phyloP scores from a whole-genome alignment of 805 yeast species.

The Lipomyces orientalis region DNA sequence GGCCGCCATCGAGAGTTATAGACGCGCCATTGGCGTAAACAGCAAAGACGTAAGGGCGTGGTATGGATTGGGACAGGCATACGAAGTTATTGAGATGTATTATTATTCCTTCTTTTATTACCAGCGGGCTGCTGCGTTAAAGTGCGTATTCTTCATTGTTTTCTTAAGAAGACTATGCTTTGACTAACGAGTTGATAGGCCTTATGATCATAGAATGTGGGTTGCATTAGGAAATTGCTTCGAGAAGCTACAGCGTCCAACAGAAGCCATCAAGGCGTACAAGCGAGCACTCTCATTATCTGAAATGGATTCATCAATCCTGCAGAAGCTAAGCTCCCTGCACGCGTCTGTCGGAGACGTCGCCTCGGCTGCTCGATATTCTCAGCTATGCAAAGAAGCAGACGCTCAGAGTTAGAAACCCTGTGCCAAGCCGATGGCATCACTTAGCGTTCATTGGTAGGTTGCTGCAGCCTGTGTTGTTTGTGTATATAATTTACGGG shows the following conservation, averaged over 20 bases:
- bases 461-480: background rate
- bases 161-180: background rate
- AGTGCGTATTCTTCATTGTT: constrained; percentile 40
- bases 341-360: constrained; percentile 62
- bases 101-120: constrained; percentile 89
- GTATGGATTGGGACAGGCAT: constrained; percentile 98
- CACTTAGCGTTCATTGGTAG: background rate
- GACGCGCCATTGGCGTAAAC: constrained; percentile 90
- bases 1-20: constrained; percentile 94
- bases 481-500: background rate
- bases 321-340: constrained; percentile 71
- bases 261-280: constrained; percentile 80
- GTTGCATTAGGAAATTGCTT: constrained; percentile 89
- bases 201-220: constrained; percentile 94
- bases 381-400: constrained; percentile 73
- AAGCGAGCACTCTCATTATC: constrained; percentile 72
- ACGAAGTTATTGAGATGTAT: constrained; percentile 95
- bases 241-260: constrained; percentile 71
- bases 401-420: constrained; percentile 62
- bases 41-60: constrained; percentile 92
- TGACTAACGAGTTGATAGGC: constrained; percentile 45
- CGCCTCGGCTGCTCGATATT: constrained; percentile 62
- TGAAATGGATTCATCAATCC: constrained; percentile 59
- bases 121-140: constrained; percentile 85
- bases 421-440: background rate